Conservation (phyloP, 169 alveolate species). For the Plasmodium gonderi region DNA sequence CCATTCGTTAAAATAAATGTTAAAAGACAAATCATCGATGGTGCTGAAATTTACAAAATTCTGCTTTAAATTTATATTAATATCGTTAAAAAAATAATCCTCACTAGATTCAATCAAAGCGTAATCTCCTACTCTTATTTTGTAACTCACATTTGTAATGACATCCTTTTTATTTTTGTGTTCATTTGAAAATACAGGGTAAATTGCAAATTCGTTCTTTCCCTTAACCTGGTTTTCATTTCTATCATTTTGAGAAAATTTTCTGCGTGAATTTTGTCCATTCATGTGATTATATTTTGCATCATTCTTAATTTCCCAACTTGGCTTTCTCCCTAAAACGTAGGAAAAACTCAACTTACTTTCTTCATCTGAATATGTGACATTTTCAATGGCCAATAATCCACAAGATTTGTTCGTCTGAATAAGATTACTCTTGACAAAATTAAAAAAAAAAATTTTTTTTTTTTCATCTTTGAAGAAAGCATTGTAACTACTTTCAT, state of each 20-base stretch:
- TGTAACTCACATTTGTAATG: slow-evolving; percentile 19
- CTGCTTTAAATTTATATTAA: slow-evolving; percentile 66
- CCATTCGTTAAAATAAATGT: slow-evolving; percentile 60
- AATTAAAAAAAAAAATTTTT: slow-evolving; percentile 40
- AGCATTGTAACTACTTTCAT: slow-evolving; percentile 16
- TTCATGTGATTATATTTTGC: not conserved
- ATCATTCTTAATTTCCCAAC: not conserved
- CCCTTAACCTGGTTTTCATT: no score
- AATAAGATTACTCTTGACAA: slow-evolving; percentile 28
- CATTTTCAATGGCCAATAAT: slow-evolving; percentile 27
- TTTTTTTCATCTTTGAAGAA: slow-evolving; percentile 29
- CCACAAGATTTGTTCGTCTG: slow-evolving; percentile 59
- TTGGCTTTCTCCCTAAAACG: not conserved
- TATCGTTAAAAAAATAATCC: slow-evolving; percentile 43
- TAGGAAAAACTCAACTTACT: not conserved
- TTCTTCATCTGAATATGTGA: not conserved
- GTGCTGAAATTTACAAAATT: slow-evolving; percentile 54
- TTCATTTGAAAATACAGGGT: no score
- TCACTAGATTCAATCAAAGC: slow-evolving; percentile 22
- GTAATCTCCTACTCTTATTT: slow-evolving; percentile 69
- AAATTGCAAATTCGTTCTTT: no score
- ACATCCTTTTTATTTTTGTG: not conserved
- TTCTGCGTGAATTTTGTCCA: no score
- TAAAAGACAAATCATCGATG: slow-evolving; percentile 54
- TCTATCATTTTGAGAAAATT: no score